Conservation (phyloP, 495 filamentous ascomycete species). For the Penicillium samsonianum region DNA sequence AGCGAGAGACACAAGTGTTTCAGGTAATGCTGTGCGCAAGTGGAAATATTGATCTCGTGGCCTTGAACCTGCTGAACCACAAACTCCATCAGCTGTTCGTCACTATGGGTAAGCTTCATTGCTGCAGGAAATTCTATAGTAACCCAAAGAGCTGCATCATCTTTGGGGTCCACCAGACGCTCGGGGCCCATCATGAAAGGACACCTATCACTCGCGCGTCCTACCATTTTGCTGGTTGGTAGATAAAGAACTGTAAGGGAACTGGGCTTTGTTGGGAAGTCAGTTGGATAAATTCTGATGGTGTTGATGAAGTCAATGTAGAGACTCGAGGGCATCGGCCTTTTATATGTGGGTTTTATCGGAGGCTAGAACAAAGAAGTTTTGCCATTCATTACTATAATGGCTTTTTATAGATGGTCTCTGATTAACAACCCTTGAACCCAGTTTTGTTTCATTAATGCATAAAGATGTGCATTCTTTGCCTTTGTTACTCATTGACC, state of each 20-base stretch:
- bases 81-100: slow-evolving; percentile 1
- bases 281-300: not conserved
- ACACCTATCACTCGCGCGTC: not conserved
- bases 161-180: not conserved
- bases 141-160: not conserved
- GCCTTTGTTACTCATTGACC: not conserved
- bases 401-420: not conserved
- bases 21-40: not conserved
- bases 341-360: not conserved
- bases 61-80: not conserved
- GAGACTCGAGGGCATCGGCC: not conserved
- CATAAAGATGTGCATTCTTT: not conserved
- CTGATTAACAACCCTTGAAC: not conserved
- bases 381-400: not conserved
- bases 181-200: not conserved
- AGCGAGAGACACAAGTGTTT: not conserved
- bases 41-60: not conserved
- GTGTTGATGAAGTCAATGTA: not conserved
- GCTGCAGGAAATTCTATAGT: not conserved
- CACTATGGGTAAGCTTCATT: not conserved
- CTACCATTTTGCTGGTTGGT: not conserved
- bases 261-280: not conserved
- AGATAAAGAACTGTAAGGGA: not conserved
- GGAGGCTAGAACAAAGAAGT: not conserved
- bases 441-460: not conserved